phyloP scores from a whole-genome alignment of 768 basidiomycete genomes.

The Leccinum longicurvipes region DNA sequence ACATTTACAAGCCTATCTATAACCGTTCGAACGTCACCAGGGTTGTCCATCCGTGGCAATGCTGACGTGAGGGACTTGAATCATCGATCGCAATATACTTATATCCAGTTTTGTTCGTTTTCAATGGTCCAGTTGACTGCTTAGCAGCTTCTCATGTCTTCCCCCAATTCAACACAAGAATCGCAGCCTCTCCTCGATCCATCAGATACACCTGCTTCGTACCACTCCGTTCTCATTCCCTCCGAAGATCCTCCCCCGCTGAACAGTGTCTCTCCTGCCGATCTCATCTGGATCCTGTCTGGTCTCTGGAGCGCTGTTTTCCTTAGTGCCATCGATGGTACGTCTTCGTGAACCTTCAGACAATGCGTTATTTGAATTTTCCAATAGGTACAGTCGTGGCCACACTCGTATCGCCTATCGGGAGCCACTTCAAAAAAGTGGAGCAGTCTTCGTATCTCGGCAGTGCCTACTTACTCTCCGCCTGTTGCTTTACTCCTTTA shows the following conservation, averaged over 20 bases:
- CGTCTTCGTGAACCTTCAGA: not conserved
- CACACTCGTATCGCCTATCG: not conserved
- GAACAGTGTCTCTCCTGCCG: not conserved
- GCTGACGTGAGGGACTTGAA: no score
- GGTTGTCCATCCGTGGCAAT: no score
- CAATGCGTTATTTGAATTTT: no score
- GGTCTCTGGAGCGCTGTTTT: not conserved
- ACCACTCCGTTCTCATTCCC: not conserved
- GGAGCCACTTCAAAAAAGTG: slow-evolving; percentile 40
- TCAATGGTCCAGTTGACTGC: no score
- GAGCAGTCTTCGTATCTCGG: not conserved
- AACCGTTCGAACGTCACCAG: no score
- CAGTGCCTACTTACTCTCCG: not conserved
- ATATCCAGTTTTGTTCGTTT: no score
- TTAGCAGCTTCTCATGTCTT: no score
- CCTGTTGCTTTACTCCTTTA: not conserved
- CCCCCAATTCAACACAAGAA: no score
- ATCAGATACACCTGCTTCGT: not conserved
- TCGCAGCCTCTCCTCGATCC: no score
- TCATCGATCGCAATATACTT: no score
- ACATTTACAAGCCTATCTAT: no score
- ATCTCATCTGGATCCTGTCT: not conserved
- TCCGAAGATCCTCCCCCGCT: not conserved
- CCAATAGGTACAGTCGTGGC: not conserved
- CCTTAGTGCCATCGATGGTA: not conserved